Percentiles rank a stretch among this genome's conserved stretches.
Conservation (phyloP, 352 stramenopile species). For the Globisporangium nodosum region DNA sequence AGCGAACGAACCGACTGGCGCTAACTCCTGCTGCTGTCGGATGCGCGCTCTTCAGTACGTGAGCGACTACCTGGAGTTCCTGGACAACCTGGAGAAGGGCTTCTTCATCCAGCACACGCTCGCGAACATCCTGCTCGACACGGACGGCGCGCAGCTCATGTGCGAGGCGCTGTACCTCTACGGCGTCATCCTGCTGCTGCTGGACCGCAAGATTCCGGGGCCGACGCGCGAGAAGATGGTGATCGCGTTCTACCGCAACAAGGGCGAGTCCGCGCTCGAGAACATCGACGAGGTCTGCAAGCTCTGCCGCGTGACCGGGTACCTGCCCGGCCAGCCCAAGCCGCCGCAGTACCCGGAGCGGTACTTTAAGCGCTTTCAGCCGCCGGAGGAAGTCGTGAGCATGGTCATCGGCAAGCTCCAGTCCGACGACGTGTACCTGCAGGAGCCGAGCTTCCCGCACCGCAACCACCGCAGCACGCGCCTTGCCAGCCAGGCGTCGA, state of each 20-base stretch:
- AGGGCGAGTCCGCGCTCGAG: constrained; percentile 84
- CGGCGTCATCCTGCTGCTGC: constrained; percentile 91
- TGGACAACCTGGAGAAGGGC: constrained; percentile 88
- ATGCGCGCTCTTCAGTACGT: constrained; percentile 63
- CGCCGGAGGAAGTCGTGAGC: constrained; percentile 83
- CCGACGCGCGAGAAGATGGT: constrained; percentile 91
- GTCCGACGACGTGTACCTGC: constrained; percentile 93
- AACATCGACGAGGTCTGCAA: constrained; percentile 92
- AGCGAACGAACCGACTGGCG: no score
- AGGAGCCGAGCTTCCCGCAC: constrained; percentile 89
- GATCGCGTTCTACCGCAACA: constrained; percentile 82
- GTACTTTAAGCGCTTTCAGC: constrained; percentile 86
- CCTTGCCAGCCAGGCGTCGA: constrained; percentile 88
- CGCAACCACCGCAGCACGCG: constrained; percentile 90
- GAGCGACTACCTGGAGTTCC: constrained; percentile 89
- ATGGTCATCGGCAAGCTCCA: constrained; percentile 93
- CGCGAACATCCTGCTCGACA: constrained; percentile 92
- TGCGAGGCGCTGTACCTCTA: constrained; percentile 94
- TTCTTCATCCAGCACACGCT: constrained; percentile 96
- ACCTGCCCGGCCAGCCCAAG: constrained; percentile 79
- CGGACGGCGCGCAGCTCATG: constrained; percentile 91
- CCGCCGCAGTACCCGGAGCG: constrained; percentile 83
- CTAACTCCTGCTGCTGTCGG: not conserved
- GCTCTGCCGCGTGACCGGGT: constrained; percentile 87
- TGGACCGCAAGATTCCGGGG: constrained; percentile 90